Evolutionary conservation across 345 rosid species (phyloP), one percentile per base, ranked within the genome.

Genomic region (Pugionium dolabratum): DNA sequence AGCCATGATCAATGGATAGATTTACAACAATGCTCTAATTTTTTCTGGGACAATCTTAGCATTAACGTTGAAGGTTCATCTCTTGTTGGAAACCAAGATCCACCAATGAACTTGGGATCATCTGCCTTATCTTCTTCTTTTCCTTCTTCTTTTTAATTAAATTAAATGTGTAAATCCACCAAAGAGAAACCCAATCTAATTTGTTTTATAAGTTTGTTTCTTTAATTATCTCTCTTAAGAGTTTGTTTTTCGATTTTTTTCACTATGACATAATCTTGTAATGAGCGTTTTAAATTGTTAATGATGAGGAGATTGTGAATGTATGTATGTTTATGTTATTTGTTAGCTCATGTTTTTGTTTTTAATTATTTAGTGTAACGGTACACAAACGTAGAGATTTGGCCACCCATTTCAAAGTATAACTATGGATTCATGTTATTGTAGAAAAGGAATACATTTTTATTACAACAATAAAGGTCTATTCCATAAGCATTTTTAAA

Each of bases 1-100:
- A 82, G 76, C 75, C 75, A 82, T 72, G 85, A 78, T 59, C 92
- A 83, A 35, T 92, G 96, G 98, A 83, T 76, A 43, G 92, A 89
- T 34, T 79, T 93, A 28, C 92, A 89, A 46, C 90, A 87, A 44
- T 82, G 86, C 73, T 79, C 96, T 9, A 86, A 70, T 28, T 85
- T 85, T 68, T 72, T 90, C 26, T 90, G 98, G 98, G 98, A 93
- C 10, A 74, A 47, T 51, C 68, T 67, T 61, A 61, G 54, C 32
- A 60, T 70, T 10, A 80, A 70, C 63, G 83, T 79, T 55, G 92
- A 89, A 42, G 96, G 84, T 18, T 49, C 77, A 50, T 76, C 81
- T 59, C 82, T 86, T 44, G 89, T 79, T 50, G 94, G 71, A 54
- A 66, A 48, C 54, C 74, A 69, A 69, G 76, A 69, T 44, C 35